Conservation (phyloP, 495 filamentous ascomycete genomes). For the Penicillium taxi region DNA sequence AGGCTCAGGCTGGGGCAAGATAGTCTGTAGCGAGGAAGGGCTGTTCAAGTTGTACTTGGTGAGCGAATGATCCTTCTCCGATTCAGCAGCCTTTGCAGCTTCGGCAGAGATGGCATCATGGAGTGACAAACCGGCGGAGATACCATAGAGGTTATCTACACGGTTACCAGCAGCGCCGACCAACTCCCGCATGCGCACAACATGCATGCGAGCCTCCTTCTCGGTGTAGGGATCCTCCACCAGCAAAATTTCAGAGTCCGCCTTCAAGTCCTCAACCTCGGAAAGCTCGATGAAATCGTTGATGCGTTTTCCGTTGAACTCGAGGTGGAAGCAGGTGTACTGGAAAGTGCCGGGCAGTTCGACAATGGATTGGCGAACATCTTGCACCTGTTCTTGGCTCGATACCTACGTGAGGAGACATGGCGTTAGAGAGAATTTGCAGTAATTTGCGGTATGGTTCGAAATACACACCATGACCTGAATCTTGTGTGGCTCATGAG, state of each 20-base stretch:
- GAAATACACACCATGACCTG: constrained; percentile 72
- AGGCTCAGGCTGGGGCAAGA: constrained; percentile 57
- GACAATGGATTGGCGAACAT: constrained; percentile 92
- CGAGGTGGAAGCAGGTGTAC: constrained; percentile 98
- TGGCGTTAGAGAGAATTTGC: constrained; percentile 10
- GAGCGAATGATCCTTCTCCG: constrained; percentile 49
- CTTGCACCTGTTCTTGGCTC: constrained; percentile 90
- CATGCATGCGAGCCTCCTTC: constrained; percentile 93
- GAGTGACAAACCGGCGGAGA: constrained; percentile 77
- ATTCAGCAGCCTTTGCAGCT: constrained; percentile 27
- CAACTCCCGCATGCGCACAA: constrained; percentile 81
- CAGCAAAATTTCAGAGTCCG: constrained; percentile 67
- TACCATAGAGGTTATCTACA: constrained; percentile 79
- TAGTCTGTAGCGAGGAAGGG: constrained; percentile 54
- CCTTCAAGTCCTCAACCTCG: constrained; percentile 71
- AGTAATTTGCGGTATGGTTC: no score
- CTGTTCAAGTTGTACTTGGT: constrained; percentile 69
- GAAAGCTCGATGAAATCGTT: constrained; percentile 94
- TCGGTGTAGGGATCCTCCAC: constrained; percentile 97
- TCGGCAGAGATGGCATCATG: constrained; percentile 65
- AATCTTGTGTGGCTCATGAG: constrained; percentile 69
- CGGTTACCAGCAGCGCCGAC: constrained; percentile 86
- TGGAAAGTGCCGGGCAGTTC: constrained; percentile 89
- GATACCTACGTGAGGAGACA: constrained; percentile 56
- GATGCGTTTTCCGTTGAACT: constrained; percentile 73